Conservation (phyloP, 2,329 filamentous ascomycete species). For the Albifimbria verrucaria region DNA sequence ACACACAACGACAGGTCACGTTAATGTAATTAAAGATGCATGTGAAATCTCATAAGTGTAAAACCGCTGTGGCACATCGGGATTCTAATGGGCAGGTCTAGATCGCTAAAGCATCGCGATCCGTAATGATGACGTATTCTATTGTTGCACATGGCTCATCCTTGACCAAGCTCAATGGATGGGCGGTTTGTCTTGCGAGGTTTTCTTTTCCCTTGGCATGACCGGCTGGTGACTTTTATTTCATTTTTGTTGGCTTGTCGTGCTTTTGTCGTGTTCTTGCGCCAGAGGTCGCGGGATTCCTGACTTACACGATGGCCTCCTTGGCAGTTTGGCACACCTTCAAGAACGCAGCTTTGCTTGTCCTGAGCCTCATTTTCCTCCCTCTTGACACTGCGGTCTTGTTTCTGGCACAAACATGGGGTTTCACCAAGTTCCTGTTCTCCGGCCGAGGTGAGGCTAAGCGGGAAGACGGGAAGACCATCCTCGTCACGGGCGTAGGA, state of each 20-base stretch:
- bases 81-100: background rate
- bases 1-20: background rate
- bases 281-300: no score
- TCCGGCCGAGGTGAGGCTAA: background rate
- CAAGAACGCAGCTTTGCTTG: conserved; percentile 19
- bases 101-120: background rate
- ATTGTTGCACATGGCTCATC: background rate
- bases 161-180: no score
- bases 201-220: no score
- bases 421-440: background rate
- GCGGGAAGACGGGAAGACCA: conserved; percentile 30
- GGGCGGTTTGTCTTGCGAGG: no score
- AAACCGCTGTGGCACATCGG: background rate
- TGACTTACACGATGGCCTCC: conserved; percentile 1
- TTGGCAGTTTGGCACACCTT: conserved; percentile 11
- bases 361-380: conserved; percentile 35
- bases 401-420: conserved; percentile 25
- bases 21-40: background rate
- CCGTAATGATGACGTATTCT: background rate
- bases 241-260: no score
- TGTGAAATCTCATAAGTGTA: background rate
- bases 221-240: no score
- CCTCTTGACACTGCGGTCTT: conserved; percentile 45
- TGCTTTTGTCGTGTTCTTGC: no score
- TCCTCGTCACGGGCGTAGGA: conserved; percentile 70